Base-by-base conservation (phyloP, 495 filamentous ascomycete species). In the Cryomyces antarcticus region DNA sequence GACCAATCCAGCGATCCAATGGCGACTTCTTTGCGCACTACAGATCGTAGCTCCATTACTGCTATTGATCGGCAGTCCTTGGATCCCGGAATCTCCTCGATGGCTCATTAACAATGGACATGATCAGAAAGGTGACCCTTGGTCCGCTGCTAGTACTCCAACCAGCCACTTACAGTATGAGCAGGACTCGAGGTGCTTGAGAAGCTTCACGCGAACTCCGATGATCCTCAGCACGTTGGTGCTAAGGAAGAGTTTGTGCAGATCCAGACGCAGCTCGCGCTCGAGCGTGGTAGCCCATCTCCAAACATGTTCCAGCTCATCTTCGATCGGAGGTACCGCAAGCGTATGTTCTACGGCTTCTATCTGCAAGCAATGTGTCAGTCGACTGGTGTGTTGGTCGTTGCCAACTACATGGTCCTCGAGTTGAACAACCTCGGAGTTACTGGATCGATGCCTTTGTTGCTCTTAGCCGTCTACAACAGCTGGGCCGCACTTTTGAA, bases 391-490 rank as follows among this genome's bases (percentile, higher is more conserved):
- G 31, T 42, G 6, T 10, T 48, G 4, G 41, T 41, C 5, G 40
- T 53, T 4, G 45, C 50, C 48, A 53, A 54, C 31, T 54, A 54
- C 37, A 33, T 42, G n/a, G 42, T 54, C 11, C 31, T 48, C 9
- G 42, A 51, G 6, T 54, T 51, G 37, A 45, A 46, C 13, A 39
- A 37, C n/a, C 51, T 54, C 7, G 46, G 46, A 27, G 9, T 45
- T 29, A 24, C 38, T 38, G 51, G 41, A 10, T 43, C 41, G 7
- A 29, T 48, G 11, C 46, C 46, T 6, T 36, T 48, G 5, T 11
- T 48, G 9, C 46, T 44, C 5, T 48, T 43, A 33, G 34, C 41
- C 12, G 5, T 31, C 5, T 48, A 30, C 29, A 33, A 37, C 6
- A 11, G 41, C 9, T 48, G 46, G 46, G 46, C 46, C 12, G 33